A percentile compares a stretch with the other conserved stretches of the same genome.
Evolutionary conservation across 805 yeast genomes (phyloP).

Genomic region (Nakazawaea wyomingensis): DNA sequence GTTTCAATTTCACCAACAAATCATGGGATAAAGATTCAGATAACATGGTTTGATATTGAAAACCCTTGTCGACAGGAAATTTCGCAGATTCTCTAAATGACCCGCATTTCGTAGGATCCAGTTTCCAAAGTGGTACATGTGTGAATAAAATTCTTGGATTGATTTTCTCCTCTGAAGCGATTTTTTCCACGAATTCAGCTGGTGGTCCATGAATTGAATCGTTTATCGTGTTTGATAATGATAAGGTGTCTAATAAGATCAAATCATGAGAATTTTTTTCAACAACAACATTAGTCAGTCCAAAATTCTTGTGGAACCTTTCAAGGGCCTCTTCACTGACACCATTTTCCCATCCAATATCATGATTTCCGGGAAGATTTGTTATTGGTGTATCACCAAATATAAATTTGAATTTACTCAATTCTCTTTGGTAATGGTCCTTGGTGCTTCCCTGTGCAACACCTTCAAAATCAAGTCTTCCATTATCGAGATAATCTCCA

Average conservation of each 20-base stretch:
- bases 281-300: conserved; percentile 55
- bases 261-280: conserved; percentile 65
- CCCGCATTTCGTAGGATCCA: conserved; percentile 60
- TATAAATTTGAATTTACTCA: conserved; percentile 55
- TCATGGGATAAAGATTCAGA: conserved; percentile 51
- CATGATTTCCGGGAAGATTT: conserved; percentile 85
- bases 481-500: conserved; percentile 94
- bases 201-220: conserved; percentile 43
- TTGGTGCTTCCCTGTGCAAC: conserved; percentile 26
- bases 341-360: conserved; percentile 84
- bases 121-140: conserved; percentile 81
- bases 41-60: conserved; percentile 85
- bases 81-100: conserved; percentile 62
- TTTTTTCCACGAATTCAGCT: conserved; percentile 40
- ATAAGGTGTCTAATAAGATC: conserved; percentile 73
- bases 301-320: conserved; percentile 70
- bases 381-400: conserved; percentile 29
- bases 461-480: conserved; percentile 72
- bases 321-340: conserved; percentile 49
- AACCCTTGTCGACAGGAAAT: conserved; percentile 71
- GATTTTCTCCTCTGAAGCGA: conserved; percentile 25
- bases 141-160: conserved; percentile 68
- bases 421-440: conserved; percentile 59
- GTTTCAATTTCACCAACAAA: conserved; percentile 53
- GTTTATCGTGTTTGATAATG: conserved; percentile 56